Evolutionary conservation across 2,329 filamentous ascomycete species (phyloP), one percentile per base, ranked within the genome.

Genomic region (Blastomyces emzantsi): DNA sequence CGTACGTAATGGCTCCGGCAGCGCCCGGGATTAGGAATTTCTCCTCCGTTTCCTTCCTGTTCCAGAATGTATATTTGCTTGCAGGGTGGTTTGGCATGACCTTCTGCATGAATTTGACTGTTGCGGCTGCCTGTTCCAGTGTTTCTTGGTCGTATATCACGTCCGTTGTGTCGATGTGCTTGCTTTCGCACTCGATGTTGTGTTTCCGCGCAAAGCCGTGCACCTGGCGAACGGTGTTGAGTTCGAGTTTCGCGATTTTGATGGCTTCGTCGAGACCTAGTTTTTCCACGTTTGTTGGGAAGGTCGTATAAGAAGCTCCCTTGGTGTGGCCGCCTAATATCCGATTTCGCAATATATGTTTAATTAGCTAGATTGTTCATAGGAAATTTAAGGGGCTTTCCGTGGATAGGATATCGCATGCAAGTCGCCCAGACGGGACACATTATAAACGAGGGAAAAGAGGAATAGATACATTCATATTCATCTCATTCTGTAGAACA

Each of bases 151-250:
- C 82, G 69, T 85, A 86, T 41, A 86, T 75, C 2, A 86, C 74
- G 70, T 87, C 85, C 1, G 85, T 78, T 0, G 85, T 87, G 30
- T 79, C 75, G 67, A 83, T 81, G 11, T 78, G 70, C 47, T 73
- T 69, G 60, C 78, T 80, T 68, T 86, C 84, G 68, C 83, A 79
- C 13, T 74, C 70, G 41, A 85, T 81, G 5, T 66, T 67, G 63
- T 85, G 72, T 22, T 78, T 73, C 5, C 71, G 70, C 0, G 83
- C 82, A 65, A 87, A 81, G 0, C 70, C 72, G 68, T 87, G 85
- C 11, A 85, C 80, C n/a, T 79, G 80, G 33, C 76, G 73, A 63
- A 87, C 83, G 68, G 79, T 82, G 51, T 76, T 75, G 52, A 80
- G 79, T 70, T 85, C 82, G 55, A 85, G 77, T 11, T 76, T 77